These are phyloP conservation scores for Aspergillus sp. DNA, from an alignment of 2,329 filamentous ascomycete genomes.

Conservation along the genomic window DNA sequence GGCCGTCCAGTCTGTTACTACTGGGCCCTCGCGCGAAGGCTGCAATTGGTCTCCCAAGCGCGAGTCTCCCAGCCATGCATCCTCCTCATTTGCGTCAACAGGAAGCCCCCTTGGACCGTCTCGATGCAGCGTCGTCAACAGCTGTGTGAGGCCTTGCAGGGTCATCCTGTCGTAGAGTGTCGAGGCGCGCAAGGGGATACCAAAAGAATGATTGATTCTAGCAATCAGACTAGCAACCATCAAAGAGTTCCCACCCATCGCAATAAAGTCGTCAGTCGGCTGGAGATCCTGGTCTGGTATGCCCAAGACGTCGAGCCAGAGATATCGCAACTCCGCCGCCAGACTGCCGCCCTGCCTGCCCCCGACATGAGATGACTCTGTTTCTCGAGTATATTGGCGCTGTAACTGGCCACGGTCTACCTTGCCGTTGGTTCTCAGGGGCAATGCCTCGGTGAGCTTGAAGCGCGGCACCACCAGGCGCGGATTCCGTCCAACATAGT, in stretches of 20 bases:
- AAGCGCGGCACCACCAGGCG: conserved; percentile 67
- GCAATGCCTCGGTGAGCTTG: conserved; percentile 68
- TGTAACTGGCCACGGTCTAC: conserved; percentile 45
- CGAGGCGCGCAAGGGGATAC: conserved; percentile 19
- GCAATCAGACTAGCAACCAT: conserved; percentile 26
- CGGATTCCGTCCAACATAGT: not conserved
- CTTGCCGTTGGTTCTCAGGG: conserved; percentile 75
- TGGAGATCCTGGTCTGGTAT: not conserved
- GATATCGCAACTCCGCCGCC: not conserved
- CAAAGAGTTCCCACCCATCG: conserved; percentile 27
- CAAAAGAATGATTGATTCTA: conserved; percentile 22
- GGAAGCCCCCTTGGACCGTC: not conserved
- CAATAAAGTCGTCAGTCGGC: conserved; percentile 26
- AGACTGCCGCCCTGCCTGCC: not conserved
- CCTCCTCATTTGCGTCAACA: conserved; percentile 17
- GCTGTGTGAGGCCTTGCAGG: conserved; percentile 14
- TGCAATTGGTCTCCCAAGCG: conserved; percentile 13
- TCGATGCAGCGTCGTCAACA: conserved; percentile 14
- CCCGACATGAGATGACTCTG: conserved; percentile 11
- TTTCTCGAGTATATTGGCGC: too few species aligned
- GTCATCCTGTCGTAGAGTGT: conserved; percentile 29
- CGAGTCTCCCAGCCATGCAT: conserved; percentile 26
- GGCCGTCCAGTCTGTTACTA: not conserved
- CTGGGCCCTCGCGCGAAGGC: not conserved
- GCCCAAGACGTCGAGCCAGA: conserved; percentile 9